Evolutionary conservation across 331 rosid species (phyloP).

Genomic region (Pyrus hybrid): DNA sequence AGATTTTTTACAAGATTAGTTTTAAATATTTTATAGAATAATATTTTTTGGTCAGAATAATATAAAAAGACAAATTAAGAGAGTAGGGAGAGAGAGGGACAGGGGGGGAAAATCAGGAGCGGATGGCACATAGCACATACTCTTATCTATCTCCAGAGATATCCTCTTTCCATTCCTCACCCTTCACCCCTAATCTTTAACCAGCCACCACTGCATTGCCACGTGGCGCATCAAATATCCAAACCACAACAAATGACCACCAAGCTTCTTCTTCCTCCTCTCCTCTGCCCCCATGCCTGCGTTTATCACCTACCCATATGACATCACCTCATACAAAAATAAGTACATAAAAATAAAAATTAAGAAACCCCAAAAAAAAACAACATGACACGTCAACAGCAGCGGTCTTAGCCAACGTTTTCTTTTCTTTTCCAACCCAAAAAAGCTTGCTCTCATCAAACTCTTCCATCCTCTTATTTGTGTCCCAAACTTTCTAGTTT

Average conservation of each 20-base stretch:
- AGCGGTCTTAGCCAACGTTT: conserved; percentile 15
- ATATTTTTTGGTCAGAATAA: no score
- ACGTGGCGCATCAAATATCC: conserved; percentile 65
- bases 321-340: conserved; percentile 27
- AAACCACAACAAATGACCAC: conserved; percentile 38
- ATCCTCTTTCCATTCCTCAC: conserved; percentile 47
- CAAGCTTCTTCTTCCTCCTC: conserved; percentile 1
- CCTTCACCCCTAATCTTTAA: conserved; percentile 76
- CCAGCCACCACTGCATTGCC: conserved; percentile 54
- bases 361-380: conserved; percentile 19
- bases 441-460: conserved; percentile 28
- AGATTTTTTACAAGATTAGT: no score
- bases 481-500: conserved; percentile 21
- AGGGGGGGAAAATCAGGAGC: neutral
- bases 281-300: conserved; percentile 25
- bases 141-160: conserved; percentile 25
- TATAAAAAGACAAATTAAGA: neutral
- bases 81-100: no score
- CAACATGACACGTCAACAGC: conserved; percentile 14
- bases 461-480: conserved; percentile 35
- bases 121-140: conserved; percentile 12
- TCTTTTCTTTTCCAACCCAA: conserved; percentile 15
- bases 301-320: conserved; percentile 21
- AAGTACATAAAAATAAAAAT: neutral
- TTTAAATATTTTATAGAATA: no score